Percentiles rank a stretch among this genome's conserved stretches.
These are phyloP conservation scores for Capronia coronata DNA, from an alignment of 2,329 filamentous ascomycete genomes.

Conservation along the genomic window DNA sequence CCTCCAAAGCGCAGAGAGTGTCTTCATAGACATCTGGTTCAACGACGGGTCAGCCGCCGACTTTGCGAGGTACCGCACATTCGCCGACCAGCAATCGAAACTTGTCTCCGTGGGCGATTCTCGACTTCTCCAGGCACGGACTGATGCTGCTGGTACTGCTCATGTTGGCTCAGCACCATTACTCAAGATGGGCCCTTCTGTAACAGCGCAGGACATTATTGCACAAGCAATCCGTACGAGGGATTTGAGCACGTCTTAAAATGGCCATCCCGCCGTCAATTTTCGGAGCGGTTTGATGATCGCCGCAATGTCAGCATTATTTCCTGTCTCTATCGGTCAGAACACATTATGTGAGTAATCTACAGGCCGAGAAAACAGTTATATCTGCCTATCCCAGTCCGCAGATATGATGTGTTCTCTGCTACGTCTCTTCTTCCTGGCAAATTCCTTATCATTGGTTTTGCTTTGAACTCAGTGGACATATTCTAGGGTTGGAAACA, in stretches of 20 bases:
- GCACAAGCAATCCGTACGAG: constrained; percentile 2
- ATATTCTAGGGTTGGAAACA: too few species aligned
- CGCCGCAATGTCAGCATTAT: too few species aligned
- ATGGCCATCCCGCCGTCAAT: too few species aligned
- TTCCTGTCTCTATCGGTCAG: too few species aligned
- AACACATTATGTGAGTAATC: too few species aligned
- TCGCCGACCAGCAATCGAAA: constrained; percentile 5
- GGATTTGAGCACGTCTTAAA: neutral
- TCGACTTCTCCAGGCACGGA: neutral
- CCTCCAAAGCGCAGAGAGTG: neutral
- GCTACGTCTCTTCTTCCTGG: too few species aligned
- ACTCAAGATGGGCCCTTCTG: constrained; percentile 3
- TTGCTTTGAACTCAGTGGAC: too few species aligned
- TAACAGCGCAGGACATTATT: constrained; percentile 4
- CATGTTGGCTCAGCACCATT: neutral
- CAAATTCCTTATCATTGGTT: too few species aligned
- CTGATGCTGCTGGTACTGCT: neutral
- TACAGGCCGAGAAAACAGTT: too few species aligned
- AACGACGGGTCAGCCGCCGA: constrained; percentile 1
- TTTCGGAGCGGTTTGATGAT: too few species aligned
- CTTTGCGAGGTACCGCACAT: constrained; percentile 2
- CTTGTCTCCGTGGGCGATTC: neutral
- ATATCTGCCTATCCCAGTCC: too few species aligned
- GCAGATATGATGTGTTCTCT: too few species aligned
- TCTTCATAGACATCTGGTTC: constrained; percentile 5